Conservation (phyloP, 1,139 yeast genomes). For the Protomyces lactucae-debilis region DNA sequence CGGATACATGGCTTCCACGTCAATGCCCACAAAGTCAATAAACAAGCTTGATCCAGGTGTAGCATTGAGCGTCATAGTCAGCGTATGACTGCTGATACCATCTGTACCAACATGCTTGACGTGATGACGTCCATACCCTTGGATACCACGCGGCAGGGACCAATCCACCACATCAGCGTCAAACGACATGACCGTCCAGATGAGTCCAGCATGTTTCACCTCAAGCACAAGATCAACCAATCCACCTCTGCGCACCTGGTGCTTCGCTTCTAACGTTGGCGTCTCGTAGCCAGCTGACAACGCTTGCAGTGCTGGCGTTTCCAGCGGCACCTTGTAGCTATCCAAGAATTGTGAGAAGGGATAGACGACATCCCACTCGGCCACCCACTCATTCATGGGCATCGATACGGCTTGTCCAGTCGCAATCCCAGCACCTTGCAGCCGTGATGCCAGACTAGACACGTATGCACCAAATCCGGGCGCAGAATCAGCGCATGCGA, state of each 20-base stretch:
- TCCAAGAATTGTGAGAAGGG: constrained; percentile 28
- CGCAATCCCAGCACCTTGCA: background rate
- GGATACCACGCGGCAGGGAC: constrained; percentile 18
- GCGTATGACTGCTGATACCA: background rate
- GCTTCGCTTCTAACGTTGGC: constrained; percentile 8
- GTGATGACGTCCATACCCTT: constrained; percentile 23
- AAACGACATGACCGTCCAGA: constrained; percentile 27
- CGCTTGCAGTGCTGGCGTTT: constrained; percentile 15
- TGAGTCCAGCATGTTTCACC: constrained; percentile 24
- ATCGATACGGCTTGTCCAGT: constrained; percentile 11
- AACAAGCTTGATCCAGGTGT: background rate
- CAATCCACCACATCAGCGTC: constrained; percentile 27
- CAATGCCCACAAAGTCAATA: constrained; percentile 21
- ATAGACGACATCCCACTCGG: constrained; percentile 29
- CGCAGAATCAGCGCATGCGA: constrained; percentile 27
- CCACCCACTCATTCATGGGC: constrained; percentile 24
- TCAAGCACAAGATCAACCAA: constrained; percentile 2
- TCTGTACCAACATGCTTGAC: constrained; percentile 24
- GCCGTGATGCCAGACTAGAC: constrained; percentile 6
- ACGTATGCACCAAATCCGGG: constrained; percentile 19
- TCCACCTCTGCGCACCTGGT: background rate
- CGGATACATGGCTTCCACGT: constrained; percentile 16
- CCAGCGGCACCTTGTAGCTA: constrained; percentile 22
- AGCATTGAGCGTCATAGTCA: constrained; percentile 8
- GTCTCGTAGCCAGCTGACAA: constrained; percentile 5